Base-by-base conservation (phyloP, 169 alveolate species). In the Plasmodium knowlesi region DNA sequence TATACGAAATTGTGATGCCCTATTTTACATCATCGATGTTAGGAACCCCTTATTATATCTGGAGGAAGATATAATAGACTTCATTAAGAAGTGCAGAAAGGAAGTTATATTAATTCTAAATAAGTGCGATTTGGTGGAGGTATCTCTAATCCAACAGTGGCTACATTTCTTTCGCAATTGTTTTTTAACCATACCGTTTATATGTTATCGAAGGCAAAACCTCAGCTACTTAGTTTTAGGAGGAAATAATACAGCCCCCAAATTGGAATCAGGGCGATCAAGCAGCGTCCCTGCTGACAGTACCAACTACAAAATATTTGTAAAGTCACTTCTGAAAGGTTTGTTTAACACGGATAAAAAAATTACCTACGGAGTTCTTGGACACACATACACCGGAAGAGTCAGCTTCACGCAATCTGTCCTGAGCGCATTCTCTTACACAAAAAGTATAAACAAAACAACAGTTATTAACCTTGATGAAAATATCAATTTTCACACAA, bases 301-400 rank as follows among this genome's bases (percentile, higher is more conserved):
- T 88, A 83, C 50, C 72, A 83, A 34, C 28, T 25, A 84, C 19
- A 46, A 84, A 46, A 19, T 16, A 25, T 25, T 16, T 53, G 61
- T 74, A 46, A 85, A 34, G 74, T 28, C 79, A 28, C 57, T 85
- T 6, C 25, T 85, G 6, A 54, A 72, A 85, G 57, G 14, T 12
- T 5, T 88, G 3, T 39, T 80, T 14, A 30, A 34, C 43, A 79
- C 46, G 50, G 10, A 79, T 88, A 43, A 22, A 9, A 37, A 79
- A 57, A 88, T 88, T 57, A 88, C 94, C 5, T 88, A 72, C 34
- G 94, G 94, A 16, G 83, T 88, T 46, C 50, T 88, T 54, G 94
- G 94, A 78, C 57, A 79, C 71, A 88, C 82, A n/a, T 88, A 88
- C 46, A 88, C 94, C 78, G 94, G 94, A n/a, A 78, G 94, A 73